Evolutionary conservation across 2,329 filamentous ascomycete genomes (phyloP), one percentile per base, ranked within the genome.

Genomic region (Fusarium sp.): DNA sequence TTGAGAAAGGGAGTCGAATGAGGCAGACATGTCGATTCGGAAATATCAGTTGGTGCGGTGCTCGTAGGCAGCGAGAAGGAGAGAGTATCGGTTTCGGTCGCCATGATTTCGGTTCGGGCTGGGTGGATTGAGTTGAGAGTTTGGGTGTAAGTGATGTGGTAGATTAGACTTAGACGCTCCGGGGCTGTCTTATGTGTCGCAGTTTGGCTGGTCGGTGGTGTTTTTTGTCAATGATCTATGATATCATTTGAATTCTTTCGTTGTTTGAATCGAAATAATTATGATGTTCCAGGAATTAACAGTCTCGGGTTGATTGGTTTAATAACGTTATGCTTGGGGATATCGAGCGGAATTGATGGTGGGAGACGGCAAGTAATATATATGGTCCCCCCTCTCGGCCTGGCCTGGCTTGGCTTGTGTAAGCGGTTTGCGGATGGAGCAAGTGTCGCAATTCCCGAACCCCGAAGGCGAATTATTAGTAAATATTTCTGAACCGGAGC

Each of bases 81-180:
- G 32, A 76, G 45, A 14, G 75, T 76, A 36, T 77, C 75, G 34
- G 75, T 77, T 38, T 77, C 74, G 68, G 75, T 77, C 19, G 72
- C 67, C 74, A 77, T 77, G 65, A 46, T 62, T 62, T 46, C 43
- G 26, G 30, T 24, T 50, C 12, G 54, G 21, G 26, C 20, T 32
- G 5, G 28, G 6, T 52, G 19, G 17, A n/a, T 34, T n/a, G 34
- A n/a, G 7, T 17, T 36, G 32, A 17, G 17, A 34, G 21, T 30
- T 21, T 45, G 5, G 32, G 7, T 53, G 20, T 12, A 30, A 30
- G 19, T 45, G 46, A n/a, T 61, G 42, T 44, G n/a, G n/a, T n/a
- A n/a, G n/a, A 34, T 55, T 49, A 40, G 38, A 19, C 7, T 20
- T 24, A 51, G 61, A 57, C 65, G 56, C 65, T 52, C 62, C 39